A percentile compares a stretch with the other conserved stretches of the same genome.
Conservation (phyloP, 768 basidiomycete genomes). For the Psilocybe sp. region DNA sequence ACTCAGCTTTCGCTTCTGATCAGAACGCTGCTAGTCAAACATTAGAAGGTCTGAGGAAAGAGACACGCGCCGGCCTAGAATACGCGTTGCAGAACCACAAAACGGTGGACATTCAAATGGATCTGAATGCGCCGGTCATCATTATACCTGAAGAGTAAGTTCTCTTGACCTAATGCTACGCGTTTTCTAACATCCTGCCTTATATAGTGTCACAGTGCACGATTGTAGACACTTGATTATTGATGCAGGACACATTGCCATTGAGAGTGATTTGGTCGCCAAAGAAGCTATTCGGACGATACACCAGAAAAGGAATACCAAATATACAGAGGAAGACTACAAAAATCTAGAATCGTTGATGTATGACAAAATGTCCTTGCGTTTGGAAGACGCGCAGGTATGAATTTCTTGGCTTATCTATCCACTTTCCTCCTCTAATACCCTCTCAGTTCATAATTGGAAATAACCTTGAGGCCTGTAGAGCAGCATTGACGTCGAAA, state of each 20-base stretch:
- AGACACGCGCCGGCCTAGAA: slow-evolving; percentile 92
- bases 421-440: slow-evolving; percentile 33
- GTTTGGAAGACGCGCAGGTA: slow-evolving; percentile 89
- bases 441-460: slow-evolving; percentile 80
- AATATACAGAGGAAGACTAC: slow-evolving; percentile 88
- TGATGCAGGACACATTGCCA: slow-evolving; percentile 95
- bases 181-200: slow-evolving; percentile 2
- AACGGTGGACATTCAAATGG: slow-evolving; percentile 94
- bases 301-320: slow-evolving; percentile 76
- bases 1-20: slow-evolving; percentile 1
- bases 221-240: slow-evolving; percentile 85
- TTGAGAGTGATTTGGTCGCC: slow-evolving; percentile 86
- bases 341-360: slow-evolving; percentile 83
- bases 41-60: slow-evolving; percentile 88
- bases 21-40: slow-evolving; percentile 92
- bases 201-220: slow-evolving; percentile 65
- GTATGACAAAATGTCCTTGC: slow-evolving; percentile 89
- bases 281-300: slow-evolving; percentile 77
- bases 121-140: slow-evolving; percentile 95
- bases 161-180: background rate
- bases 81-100: slow-evolving; percentile 91
- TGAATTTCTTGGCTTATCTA: slow-evolving; percentile 6
- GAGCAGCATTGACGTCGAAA: slow-evolving; percentile 67
- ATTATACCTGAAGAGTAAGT: slow-evolving; percentile 91
- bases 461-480: slow-evolving; percentile 75